Base-by-base conservation (phyloP, 2,329 filamentous ascomycete genomes). In the Pseudogymnoascus sp. region DNA sequence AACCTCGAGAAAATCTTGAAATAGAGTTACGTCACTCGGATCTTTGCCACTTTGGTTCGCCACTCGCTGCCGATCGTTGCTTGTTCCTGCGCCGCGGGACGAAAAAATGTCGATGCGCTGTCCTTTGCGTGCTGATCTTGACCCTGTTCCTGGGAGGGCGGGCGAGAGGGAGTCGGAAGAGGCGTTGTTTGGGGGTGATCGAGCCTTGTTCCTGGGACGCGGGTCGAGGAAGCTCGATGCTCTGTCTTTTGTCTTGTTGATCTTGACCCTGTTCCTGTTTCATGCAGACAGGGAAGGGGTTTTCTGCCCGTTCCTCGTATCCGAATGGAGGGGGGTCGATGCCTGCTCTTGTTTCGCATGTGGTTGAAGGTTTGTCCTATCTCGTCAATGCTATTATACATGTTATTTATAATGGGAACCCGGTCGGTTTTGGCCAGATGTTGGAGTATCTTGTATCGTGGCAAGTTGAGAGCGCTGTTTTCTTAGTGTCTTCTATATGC, bases 21-120 rank as follows among this genome's bases (percentile, higher is more conserved):
- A 55, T 55, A 55, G 22, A 28, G 49, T 55, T 55, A 55, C 49
- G 49, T 55, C 28, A 55, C 28, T 33, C 49, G 49, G 49, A 55
- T 55, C 49, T 55, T 55, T 55, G 49, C 49, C 49, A 55, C 49
- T 7, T 55, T 33, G n/a, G 49, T 30, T 55, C 9, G 49, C 28
- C 49, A 55, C 49, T 14, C 9, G 9, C 3, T 55, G 49, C 9
- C 11, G 49, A 55, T 55, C 49, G 49, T 5, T 55, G n/a, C 49
- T 55, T 55, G 49, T 55, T 55, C 49, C 49, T 55, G 49, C 49
- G n/a, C n/a, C 49, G 28, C 49, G 49, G 49, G 49, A 33, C 5
- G 49, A 33, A 55, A 55, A 55, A 55, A 0, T 2, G 49, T 55
- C n/a, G 25, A 19, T 55, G 49, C 49, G 49, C n/a, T 55, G 49